These are phyloP conservation scores for Thalassiosira profunda DNA, from an alignment of 108 stramenopile species.

Conservation along the genomic window DNA sequence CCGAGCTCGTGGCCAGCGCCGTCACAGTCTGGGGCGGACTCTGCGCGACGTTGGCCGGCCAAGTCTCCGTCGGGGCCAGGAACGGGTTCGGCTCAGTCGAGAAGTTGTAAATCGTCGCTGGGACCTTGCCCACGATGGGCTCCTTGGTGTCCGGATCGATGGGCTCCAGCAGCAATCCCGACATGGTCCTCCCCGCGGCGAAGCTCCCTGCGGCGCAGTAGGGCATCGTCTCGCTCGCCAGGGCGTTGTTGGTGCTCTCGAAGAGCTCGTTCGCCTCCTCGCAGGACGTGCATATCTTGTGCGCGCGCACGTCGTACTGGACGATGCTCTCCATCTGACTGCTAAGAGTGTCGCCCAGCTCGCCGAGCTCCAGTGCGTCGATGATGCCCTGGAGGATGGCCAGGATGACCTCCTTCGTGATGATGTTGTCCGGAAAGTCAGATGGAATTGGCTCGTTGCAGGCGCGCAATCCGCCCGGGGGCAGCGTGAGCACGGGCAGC, in stretches of 20 bases:
- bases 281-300: slow-evolving; percentile 5
- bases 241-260: background rate
- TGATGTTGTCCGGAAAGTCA: too few relatives aligned
- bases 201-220: slow-evolving; percentile 5
- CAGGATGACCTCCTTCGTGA: too few relatives aligned
- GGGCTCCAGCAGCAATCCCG: slow-evolving; percentile 5
- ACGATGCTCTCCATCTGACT: too few relatives aligned
- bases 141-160: slow-evolving; percentile 2
- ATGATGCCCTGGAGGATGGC: too few relatives aligned
- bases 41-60: background rate
- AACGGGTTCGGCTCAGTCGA: slow-evolving; percentile 2
- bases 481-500: too few relatives aligned
- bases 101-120: background rate
- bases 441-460: too few relatives aligned
- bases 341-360: too few relatives aligned
- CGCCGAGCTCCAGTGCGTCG: too few relatives aligned
- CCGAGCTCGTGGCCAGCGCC: background rate
- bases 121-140: background rate
- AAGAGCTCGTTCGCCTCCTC: slow-evolving; percentile 9
- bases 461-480: too few relatives aligned
- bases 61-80: background rate
- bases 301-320: background rate
- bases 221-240: slow-evolving; percentile 2
- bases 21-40: background rate
- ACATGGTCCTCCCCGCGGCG: slow-evolving; percentile 10